A percentile compares a stretch with the other conserved stretches of the same genome.
phyloP scores from a whole-genome alignment of 495 filamentous ascomycete species.

The Podospora australis region DNA sequence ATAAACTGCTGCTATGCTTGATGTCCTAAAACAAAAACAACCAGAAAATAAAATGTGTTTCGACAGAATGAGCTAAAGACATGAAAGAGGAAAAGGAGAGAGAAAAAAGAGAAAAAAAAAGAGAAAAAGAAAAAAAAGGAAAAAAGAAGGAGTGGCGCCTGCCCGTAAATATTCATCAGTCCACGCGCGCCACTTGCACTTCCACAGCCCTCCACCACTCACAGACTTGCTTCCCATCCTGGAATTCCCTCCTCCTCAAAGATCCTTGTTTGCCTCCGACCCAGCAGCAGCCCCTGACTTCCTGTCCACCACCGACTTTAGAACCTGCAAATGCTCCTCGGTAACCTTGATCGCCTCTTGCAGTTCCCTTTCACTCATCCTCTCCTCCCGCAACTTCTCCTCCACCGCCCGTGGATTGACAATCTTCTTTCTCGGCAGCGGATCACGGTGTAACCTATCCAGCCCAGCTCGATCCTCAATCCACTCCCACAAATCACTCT shows the following conservation, averaged over 20 bases:
- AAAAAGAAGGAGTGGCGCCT: no score
- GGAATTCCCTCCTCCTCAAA: no score
- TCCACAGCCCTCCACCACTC: no score
- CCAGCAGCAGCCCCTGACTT: slow-evolving; percentile 17
- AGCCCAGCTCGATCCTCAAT: slow-evolving; percentile 81
- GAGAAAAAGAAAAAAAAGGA: background rate
- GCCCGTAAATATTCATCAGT: no score
- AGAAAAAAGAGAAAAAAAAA: background rate
- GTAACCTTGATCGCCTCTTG: slow-evolving; percentile 79
- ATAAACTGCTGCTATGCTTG: no score
- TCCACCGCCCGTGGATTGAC: slow-evolving; percentile 43
- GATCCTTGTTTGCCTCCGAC: background rate
- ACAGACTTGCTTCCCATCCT: no score
- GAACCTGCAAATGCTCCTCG: slow-evolving; percentile 67
- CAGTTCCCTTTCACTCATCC: slow-evolving; percentile 74
- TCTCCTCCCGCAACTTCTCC: slow-evolving; percentile 57
- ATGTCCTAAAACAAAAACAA: no score
- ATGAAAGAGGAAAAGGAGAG: background rate
- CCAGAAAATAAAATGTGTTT: no score
- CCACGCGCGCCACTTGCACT: no score
- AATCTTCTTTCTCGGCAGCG: slow-evolving; percentile 28
- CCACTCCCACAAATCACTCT: slow-evolving; percentile 93
- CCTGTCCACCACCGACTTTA: slow-evolving; percentile 65
- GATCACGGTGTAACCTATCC: slow-evolving; percentile 50
- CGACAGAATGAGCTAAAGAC: background rate